Evolutionary conservation across 345 rosid species (phyloP).

Genomic region (Eucalyptus microcorys): DNA sequence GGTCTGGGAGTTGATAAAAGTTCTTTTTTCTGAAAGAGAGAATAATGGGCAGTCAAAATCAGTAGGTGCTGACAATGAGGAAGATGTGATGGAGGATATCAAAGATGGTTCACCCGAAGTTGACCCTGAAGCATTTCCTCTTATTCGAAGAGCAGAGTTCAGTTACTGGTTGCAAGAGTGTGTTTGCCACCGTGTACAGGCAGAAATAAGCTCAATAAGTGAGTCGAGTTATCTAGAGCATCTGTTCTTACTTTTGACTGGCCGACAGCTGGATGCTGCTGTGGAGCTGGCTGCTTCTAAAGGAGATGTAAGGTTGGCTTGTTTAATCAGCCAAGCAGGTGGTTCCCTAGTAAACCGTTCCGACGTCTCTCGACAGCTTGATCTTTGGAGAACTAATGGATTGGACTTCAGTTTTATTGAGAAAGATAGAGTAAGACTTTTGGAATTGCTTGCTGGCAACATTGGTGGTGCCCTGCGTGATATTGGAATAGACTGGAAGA

Average conservation of each 20-base stretch:
- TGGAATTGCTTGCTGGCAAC: constrained; percentile 90
- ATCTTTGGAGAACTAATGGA: constrained; percentile 79
- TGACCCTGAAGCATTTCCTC: constrained; percentile 65
- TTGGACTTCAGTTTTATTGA: constrained; percentile 86
- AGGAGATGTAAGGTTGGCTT: constrained; percentile 95
- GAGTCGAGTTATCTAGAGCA: constrained; percentile 73
- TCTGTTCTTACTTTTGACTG: constrained; percentile 76
- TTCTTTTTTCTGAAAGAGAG: constrained; percentile 80
- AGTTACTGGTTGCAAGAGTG: constrained; percentile 91
- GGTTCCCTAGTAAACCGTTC: constrained; percentile 71
- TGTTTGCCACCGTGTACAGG: constrained; percentile 88
- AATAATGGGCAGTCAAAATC: constrained; percentile 34
- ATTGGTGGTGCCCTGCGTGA: constrained; percentile 52
- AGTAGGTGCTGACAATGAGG: constrained; percentile 67
- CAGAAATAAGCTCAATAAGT: constrained; percentile 62
- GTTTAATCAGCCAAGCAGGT: constrained; percentile 94
- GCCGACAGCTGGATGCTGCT: constrained; percentile 76
- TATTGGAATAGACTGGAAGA: constrained; percentile 82
- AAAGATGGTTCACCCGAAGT: constrained; percentile 57
- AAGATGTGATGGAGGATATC: constrained; percentile 81
- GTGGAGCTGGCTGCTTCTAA: constrained; percentile 78
- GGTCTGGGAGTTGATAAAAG: constrained; percentile 94
- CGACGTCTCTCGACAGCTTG: constrained; percentile 64
- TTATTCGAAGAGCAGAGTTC: constrained; percentile 90
- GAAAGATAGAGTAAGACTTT: constrained; percentile 63